Evolutionary conservation across 495 filamentous ascomycete genomes (phyloP).

Genomic region (Cercophora scortea): DNA sequence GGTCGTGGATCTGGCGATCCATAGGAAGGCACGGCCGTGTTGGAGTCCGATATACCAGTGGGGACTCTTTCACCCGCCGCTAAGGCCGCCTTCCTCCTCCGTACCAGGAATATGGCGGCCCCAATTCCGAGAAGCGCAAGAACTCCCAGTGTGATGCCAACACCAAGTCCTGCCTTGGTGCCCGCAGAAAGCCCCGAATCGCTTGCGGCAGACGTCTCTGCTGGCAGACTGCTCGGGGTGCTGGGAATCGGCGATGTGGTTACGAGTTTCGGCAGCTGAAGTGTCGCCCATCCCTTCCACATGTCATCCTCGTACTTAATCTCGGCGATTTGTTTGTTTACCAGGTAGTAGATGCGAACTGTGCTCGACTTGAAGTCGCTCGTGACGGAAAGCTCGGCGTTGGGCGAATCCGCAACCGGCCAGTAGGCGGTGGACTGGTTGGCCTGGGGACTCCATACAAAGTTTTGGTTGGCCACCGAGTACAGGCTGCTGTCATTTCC

Average conservation of each 20-base stretch:
- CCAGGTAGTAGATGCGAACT: slow-evolving; percentile 28
- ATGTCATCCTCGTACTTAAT: slow-evolving; percentile 17
- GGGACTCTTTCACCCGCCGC: too few relatives aligned
- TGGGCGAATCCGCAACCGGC: slow-evolving; percentile 27
- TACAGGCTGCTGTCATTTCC: slow-evolving; percentile 26
- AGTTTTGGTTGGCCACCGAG: slow-evolving; percentile 18
- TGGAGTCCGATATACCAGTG: neutral
- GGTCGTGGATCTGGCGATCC: neutral
- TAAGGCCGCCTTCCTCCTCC: slow-evolving; percentile 4
- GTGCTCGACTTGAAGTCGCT: slow-evolving; percentile 12
- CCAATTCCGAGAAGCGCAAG: slow-evolving; percentile 17
- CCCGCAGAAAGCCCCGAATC: slow-evolving; percentile 19
- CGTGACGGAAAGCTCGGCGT: slow-evolving; percentile 21
- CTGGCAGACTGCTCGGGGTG: neutral
- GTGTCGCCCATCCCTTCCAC: slow-evolving; percentile 12
- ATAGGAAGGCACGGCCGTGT: slow-evolving; percentile 11
- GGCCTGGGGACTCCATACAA: slow-evolving; percentile 10
- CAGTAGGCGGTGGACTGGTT: slow-evolving; percentile 18
- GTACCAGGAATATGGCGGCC: slow-evolving; percentile 16
- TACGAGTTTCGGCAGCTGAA: neutral
- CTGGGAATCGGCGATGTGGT: neutral
- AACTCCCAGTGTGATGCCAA: slow-evolving; percentile 24
- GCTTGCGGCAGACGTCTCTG: neutral
- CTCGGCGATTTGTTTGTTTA: slow-evolving; percentile 22
- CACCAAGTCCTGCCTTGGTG: slow-evolving; percentile 30